phyloP scores from a whole-genome alignment of 2,329 filamentous ascomycete species.

The Colletotrichum trifolii region DNA sequence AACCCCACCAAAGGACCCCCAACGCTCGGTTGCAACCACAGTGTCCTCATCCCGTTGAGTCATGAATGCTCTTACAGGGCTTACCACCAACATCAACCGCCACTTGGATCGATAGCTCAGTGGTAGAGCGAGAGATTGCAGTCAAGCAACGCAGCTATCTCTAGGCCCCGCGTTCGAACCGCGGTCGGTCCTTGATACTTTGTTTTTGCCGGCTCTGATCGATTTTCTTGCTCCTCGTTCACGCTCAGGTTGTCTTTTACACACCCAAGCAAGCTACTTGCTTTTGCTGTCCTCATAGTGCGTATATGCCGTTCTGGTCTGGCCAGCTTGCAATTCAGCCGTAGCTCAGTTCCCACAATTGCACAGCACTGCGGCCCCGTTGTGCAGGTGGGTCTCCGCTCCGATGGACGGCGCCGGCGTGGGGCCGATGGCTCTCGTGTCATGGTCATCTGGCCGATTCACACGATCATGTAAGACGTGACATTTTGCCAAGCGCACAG shows the following conservation, averaged over 20 bases:
- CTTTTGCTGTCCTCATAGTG: background rate
- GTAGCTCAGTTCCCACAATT: background rate
- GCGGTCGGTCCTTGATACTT: slow-evolving; percentile 34
- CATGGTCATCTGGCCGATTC: background rate
- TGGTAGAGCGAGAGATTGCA: slow-evolving; percentile 38
- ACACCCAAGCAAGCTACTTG: background rate
- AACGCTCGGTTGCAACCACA: slow-evolving; percentile 4
- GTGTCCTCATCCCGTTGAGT: slow-evolving; percentile 2
- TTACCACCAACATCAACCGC: fast-evolving
- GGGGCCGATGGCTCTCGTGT: slow-evolving; percentile 7
- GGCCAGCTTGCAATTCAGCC: background rate
- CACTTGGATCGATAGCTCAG: slow-evolving; percentile 36
- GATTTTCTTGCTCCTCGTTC: background rate
- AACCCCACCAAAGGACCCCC: slow-evolving; percentile 19
- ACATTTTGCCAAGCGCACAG: background rate
- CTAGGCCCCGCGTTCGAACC: slow-evolving; percentile 37
- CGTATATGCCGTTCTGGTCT: too few relatives aligned
- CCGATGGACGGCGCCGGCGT: slow-evolving; percentile 17
- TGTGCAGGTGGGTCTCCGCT: slow-evolving; percentile 15
- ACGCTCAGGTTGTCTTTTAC: background rate
- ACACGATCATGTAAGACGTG: background rate
- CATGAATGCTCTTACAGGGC: background rate
- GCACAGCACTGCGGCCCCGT: slow-evolving; percentile 2
- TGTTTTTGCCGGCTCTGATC: background rate
- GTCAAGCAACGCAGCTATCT: slow-evolving; percentile 13